These are phyloP conservation scores for Karstenula rhodostoma DNA, from an alignment of 2,329 filamentous ascomycete genomes.

Conservation along the genomic window DNA sequence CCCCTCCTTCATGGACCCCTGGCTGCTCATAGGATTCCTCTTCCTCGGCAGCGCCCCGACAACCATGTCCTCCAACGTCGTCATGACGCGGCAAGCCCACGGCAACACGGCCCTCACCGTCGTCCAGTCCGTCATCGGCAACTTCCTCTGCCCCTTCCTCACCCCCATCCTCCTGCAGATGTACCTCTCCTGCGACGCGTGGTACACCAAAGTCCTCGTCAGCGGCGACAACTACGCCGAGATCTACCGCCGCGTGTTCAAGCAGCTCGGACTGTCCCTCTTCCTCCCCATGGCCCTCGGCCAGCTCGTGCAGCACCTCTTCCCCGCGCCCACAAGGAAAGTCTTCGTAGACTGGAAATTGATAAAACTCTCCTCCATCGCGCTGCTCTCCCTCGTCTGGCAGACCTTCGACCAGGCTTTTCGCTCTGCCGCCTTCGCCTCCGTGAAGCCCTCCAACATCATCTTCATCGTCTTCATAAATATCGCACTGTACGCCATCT, in stretches of 20 bases:
- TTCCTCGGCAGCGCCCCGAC: conserved; percentile 74
- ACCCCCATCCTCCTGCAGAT: conserved; percentile 70
- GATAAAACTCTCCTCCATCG: conserved; percentile 55
- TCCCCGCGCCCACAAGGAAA: conserved; percentile 62
- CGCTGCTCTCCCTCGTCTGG: conserved; percentile 65
- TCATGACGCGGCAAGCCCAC: conserved; percentile 74
- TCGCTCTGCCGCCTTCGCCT: conserved; percentile 67
- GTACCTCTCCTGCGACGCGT: conserved; percentile 62
- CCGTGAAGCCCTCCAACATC: conserved; percentile 67
- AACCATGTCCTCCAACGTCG: conserved; percentile 76
- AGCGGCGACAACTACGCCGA: conserved; percentile 61
- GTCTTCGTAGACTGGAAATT: conserved; percentile 60
- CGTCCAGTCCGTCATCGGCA: conserved; percentile 75
- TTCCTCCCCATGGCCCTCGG: conserved; percentile 70
- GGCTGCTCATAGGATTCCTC: conserved; percentile 72
- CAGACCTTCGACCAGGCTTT: conserved; percentile 73
- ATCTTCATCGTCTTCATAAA: conserved; percentile 74
- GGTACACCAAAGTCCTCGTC: conserved; percentile 66
- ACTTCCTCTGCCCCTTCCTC: conserved; percentile 73
- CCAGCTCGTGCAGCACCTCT: conserved; percentile 66
- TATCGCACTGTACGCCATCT: conserved; percentile 68
- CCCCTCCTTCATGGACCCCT: conserved; percentile 65
- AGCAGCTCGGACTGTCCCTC: conserved; percentile 72
- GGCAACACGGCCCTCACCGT: conserved; percentile 62
- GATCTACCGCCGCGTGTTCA: conserved; percentile 73